phyloP scores from a whole-genome alignment of 176 grass and related monocot species.

The Hsuehochloa calcarea region DNA sequence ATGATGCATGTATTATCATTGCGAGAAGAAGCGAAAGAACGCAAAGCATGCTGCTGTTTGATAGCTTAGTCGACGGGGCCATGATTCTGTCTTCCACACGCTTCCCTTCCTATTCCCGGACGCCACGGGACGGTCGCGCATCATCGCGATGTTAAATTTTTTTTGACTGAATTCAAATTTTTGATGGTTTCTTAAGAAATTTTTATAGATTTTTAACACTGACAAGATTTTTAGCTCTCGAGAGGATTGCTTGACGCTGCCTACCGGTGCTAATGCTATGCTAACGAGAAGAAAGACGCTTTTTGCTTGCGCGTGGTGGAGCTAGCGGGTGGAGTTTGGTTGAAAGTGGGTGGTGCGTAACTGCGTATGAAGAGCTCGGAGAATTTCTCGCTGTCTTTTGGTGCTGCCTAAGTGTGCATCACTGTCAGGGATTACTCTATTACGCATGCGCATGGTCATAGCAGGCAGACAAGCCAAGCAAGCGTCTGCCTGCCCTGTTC shows the following conservation, averaged over 20 bases:
- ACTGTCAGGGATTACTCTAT: not conserved
- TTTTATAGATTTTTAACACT: no score
- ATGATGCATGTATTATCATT: not conserved
- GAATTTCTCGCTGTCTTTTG: not conserved
- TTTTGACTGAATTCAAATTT: no score
- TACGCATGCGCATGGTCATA: not conserved
- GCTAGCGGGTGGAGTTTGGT: not conserved
- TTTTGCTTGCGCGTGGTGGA: not conserved
- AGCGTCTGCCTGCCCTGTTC: not conserved
- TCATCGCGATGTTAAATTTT: not conserved
- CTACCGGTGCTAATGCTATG: no score
- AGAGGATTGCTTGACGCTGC: not conserved
- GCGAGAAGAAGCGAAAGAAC: not conserved
- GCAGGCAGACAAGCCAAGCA: not conserved
- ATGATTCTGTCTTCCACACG: conserved; percentile 27
- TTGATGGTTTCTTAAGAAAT: no score
- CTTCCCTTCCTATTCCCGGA: not conserved
- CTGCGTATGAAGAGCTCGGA: not conserved
- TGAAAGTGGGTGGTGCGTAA: not conserved
- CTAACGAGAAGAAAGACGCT: not conserved
- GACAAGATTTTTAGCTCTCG: no score
- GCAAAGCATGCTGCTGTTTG: not conserved
- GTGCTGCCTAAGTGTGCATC: not conserved
- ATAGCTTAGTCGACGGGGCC: not conserved
- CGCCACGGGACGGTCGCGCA: not conserved